Base-by-base conservation (phyloP, 208 protist genomes). In the Leishmania mexicana region DNA sequence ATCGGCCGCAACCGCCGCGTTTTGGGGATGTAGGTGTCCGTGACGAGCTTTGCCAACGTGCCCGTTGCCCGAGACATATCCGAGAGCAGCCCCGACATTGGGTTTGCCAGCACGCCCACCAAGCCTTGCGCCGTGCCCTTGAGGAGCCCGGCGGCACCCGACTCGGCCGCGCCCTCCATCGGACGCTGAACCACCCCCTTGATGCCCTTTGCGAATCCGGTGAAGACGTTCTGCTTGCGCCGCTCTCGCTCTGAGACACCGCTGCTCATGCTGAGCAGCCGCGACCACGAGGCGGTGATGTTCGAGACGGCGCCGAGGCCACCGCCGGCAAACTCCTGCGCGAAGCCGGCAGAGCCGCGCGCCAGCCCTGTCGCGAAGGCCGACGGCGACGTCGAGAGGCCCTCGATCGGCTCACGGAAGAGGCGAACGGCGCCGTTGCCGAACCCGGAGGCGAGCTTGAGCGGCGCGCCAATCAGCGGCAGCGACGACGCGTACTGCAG, bases 401-500 rank as follows among this genome's bases (percentile, higher is more conserved):
- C 95, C 10, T 92, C 87, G 31, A 96, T 90, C 11, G 93, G 95
- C 38, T 98, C 92, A 65, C 84, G 85, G 80, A 97, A 98, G 73
- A 97, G 88, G n/a, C 91, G 92, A 78, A 95, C 90, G 1, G 92
- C 91, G 45, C 95, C 95, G 75, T 84, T 88, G 64, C 93, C 90
- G 78, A 98, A 86, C 75, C 92, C 89, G 31, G 90, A 92, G 67
- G 93, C 86, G 62, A 98, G 87, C 84, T 95, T 93, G 42, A 98
- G 85, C 1, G 95, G 93, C 0, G 91, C 93, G 7, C 95, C 95
- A 54, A 98, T 89, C 54, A 98, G 81, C 21, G 95, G 95, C 53
- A 98, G 83, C 67, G 95, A 98, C 21, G 91, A 90, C 49, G 95
- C 95, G 86, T 97, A 98, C 83, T 98, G 95, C 78, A 97, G 86